phyloP scores from a whole-genome alignment of 352 stramenopile species.

The Globisporangium megalacanthum region DNA sequence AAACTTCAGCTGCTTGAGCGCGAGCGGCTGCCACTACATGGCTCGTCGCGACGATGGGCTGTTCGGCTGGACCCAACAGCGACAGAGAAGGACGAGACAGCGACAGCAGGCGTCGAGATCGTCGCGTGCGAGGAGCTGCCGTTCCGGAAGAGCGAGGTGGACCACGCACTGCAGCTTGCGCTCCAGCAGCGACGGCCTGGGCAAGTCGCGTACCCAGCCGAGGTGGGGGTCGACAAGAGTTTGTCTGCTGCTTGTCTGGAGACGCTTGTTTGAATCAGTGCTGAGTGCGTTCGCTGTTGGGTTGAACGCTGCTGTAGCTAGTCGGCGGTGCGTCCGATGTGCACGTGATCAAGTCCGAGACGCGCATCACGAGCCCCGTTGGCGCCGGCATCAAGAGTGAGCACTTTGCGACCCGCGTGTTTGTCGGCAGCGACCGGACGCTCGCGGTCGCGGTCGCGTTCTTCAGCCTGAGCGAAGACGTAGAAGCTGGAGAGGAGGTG shows the following conservation, averaged over 20 bases:
- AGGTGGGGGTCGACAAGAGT: not conserved
- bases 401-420: not conserved
- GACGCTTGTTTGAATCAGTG: no score
- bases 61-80: no score
- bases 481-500: not conserved
- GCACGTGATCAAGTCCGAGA: no score
- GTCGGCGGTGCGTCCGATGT: no score
- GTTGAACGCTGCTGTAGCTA: no score
- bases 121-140: conserved; percentile 3
- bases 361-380: no score
- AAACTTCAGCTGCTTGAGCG: not conserved
- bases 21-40: no score
- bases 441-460: not conserved
- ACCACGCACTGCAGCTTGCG: not conserved
- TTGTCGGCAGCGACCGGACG: not conserved
- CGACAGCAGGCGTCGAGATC: not conserved
- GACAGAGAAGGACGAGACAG: no score
- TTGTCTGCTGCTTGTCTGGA: no score
- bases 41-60: no score
- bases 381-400: not conserved
- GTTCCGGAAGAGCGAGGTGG: conserved; percentile 3
- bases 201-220: not conserved
- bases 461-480: no score
- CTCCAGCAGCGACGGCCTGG: not conserved
- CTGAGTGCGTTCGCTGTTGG: no score